These are phyloP conservation scores for Phyllosticta ampelicida DNA, from an alignment of 2,329 filamentous ascomycete genomes.

Conservation along the genomic window DNA sequence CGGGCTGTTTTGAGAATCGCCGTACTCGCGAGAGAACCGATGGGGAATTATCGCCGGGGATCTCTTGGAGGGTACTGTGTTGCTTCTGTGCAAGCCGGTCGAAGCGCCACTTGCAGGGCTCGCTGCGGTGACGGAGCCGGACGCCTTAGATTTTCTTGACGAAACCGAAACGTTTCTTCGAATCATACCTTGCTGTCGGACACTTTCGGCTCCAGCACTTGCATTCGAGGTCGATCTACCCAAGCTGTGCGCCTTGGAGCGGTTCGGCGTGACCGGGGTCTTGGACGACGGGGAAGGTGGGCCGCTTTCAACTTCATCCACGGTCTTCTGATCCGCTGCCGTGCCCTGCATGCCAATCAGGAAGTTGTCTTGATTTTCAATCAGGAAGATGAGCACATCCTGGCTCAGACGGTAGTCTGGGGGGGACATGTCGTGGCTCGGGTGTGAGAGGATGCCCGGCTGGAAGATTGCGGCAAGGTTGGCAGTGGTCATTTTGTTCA, in stretches of 20 bases:
- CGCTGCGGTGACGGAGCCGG: slow-evolving; percentile 49
- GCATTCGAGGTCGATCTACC: slow-evolving; percentile 74
- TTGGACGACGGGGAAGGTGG: slow-evolving; percentile 43
- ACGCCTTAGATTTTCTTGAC: slow-evolving; percentile 72
- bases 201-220: slow-evolving; percentile 78
- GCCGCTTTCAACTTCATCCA: slow-evolving; percentile 59
- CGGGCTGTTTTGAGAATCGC: slow-evolving; percentile 2
- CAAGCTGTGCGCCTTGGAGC: slow-evolving; percentile 45
- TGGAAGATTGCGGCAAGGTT: slow-evolving; percentile 97
- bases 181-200: slow-evolving; percentile 67
- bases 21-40: slow-evolving; percentile 41
- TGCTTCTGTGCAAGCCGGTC: slow-evolving; percentile 60
- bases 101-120: slow-evolving; percentile 44
- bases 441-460: slow-evolving; percentile 89
- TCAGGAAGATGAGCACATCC: slow-evolving; percentile 93
- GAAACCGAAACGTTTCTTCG: slow-evolving; percentile 86
- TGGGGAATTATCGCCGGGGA: slow-evolving; percentile 60
- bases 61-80: slow-evolving; percentile 86
- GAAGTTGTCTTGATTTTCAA: slow-evolving; percentile 97
- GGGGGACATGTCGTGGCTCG: slow-evolving; percentile 88
- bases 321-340: slow-evolving; percentile 77
- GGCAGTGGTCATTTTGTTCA: slow-evolving; percentile 92
- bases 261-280: slow-evolving; percentile 35
- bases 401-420: slow-evolving; percentile 91
- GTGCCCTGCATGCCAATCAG: slow-evolving; percentile 97